Percentiles rank a stretch among this genome's conserved stretches.
These are phyloP conservation scores for Sisymbrium altissimum DNA, from an alignment of 345 rosid species.

Conservation along the genomic window DNA sequence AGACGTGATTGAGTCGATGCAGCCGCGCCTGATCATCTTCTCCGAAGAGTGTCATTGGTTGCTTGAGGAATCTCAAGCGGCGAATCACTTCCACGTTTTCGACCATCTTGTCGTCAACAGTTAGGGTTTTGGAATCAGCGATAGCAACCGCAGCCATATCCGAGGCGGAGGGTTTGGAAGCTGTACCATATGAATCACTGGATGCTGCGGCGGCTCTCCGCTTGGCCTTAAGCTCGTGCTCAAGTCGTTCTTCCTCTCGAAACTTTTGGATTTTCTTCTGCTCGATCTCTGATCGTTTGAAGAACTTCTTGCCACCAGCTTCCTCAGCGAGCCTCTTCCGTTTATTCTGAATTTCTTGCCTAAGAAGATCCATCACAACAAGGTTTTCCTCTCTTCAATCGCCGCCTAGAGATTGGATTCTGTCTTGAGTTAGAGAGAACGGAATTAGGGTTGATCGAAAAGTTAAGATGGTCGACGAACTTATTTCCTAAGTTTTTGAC, in stretches of 20 bases:
- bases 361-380: slow-evolving; percentile 61
- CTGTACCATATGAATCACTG: neutral
- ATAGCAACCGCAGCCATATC: neutral
- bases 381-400: no score
- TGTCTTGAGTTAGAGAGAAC: no score
- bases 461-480: no score
- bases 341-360: slow-evolving; percentile 66
- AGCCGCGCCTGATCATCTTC: slow-evolving; percentile 84
- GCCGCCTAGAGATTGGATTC: no score
- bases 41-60: slow-evolving; percentile 86
- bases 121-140: slow-evolving; percentile 57
- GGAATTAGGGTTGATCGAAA: no score
- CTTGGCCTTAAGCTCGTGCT: slow-evolving; percentile 66
- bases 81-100: slow-evolving; percentile 60
- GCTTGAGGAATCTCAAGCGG: slow-evolving; percentile 82
- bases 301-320: slow-evolving; percentile 70
- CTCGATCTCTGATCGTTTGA: slow-evolving; percentile 87
- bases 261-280: slow-evolving; percentile 79
- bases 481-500: no score
- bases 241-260: slow-evolving; percentile 82
- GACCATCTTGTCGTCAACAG: neutral
- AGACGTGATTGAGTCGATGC: slow-evolving; percentile 66
- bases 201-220: slow-evolving; percentile 34
- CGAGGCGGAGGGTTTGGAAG: slow-evolving; percentile 21
- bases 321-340: slow-evolving; percentile 58